These are phyloP conservation scores for Bacidia gigantensis DNA, from an alignment of 495 filamentous ascomycete species.

Conservation along the genomic window DNA sequence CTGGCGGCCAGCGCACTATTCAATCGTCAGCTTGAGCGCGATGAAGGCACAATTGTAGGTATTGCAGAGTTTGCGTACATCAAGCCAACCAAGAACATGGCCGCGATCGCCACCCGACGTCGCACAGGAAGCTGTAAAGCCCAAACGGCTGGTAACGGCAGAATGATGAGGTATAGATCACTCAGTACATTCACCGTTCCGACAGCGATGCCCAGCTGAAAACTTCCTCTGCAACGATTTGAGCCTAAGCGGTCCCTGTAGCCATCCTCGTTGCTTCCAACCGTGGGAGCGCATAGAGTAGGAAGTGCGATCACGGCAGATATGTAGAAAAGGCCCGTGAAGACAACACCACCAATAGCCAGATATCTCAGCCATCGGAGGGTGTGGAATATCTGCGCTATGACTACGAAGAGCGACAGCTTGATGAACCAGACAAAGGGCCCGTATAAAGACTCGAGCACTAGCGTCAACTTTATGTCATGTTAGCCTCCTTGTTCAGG, in stretches of 20 bases:
- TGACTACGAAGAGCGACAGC: constrained; percentile 14
- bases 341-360: constrained; percentile 6
- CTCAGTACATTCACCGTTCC: constrained; percentile 10
- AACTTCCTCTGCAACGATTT: background rate
- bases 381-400: constrained; percentile 11
- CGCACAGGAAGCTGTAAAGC: constrained; percentile 10
- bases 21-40: background rate
- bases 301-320: constrained; percentile 1
- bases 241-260: constrained; percentile 1
- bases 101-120: constrained; percentile 11
- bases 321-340: constrained; percentile 13
- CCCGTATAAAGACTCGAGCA: constrained; percentile 10
- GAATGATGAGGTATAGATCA: constrained; percentile 15
- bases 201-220: constrained; percentile 1
- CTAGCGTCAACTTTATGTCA: constrained; percentile 7
- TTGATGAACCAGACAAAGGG: constrained; percentile 17
- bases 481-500: background rate
- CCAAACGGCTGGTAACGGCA: constrained; percentile 16
- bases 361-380: constrained; percentile 11
- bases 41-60: background rate
- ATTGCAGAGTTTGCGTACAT: constrained; percentile 6
- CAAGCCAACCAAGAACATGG: constrained; percentile 13
- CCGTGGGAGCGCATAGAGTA: constrained; percentile 5
- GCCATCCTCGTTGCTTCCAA: background rate
- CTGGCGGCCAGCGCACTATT: constrained; percentile 1